phyloP scores from a whole-genome alignment of 805 yeast species.

The Zygotorulaspora sp. region DNA sequence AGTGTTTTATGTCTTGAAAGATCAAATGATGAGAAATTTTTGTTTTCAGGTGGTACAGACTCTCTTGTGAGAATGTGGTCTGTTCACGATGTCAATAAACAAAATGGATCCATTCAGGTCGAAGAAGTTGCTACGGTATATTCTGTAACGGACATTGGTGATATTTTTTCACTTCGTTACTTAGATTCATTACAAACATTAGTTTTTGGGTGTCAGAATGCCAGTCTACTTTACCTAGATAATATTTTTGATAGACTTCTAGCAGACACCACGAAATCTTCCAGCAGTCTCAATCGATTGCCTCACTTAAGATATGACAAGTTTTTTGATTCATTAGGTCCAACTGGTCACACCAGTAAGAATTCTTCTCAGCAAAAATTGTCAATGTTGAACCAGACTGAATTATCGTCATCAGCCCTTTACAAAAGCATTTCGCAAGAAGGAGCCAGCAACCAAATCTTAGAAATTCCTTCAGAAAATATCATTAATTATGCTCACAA shows the following conservation, averaged over 20 bases:
- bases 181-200: slow-evolving; percentile 53
- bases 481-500: slow-evolving; percentile 80
- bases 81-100: slow-evolving; percentile 35
- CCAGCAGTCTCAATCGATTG: slow-evolving; percentile 36
- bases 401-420: slow-evolving; percentile 7
- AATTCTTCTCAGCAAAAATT: slow-evolving; percentile 23
- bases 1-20: slow-evolving; percentile 63
- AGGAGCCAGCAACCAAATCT: slow-evolving; percentile 34
- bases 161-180: slow-evolving; percentile 80
- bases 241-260: slow-evolving; percentile 26
- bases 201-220: slow-evolving; percentile 89
- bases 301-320: slow-evolving; percentile 71
- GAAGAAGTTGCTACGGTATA: slow-evolving; percentile 67
- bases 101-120: slow-evolving; percentile 21
- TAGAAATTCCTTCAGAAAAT: slow-evolving; percentile 66
- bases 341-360: slow-evolving; percentile 53
- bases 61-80: slow-evolving; percentile 87
- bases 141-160: slow-evolving; percentile 86
- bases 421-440: slow-evolving; percentile 9
- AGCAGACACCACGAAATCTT: slow-evolving; percentile 11
- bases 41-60: slow-evolving; percentile 87
- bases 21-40: slow-evolving; percentile 47
- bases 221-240: slow-evolving; percentile 73
- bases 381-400: slow-evolving; percentile 8
- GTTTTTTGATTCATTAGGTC: slow-evolving; percentile 88